Percentiles rank a stretch among this genome's conserved stretches.
phyloP scores from a whole-genome alignment of 371 early-diverging fungal species.

The Mortierella polycephala region DNA sequence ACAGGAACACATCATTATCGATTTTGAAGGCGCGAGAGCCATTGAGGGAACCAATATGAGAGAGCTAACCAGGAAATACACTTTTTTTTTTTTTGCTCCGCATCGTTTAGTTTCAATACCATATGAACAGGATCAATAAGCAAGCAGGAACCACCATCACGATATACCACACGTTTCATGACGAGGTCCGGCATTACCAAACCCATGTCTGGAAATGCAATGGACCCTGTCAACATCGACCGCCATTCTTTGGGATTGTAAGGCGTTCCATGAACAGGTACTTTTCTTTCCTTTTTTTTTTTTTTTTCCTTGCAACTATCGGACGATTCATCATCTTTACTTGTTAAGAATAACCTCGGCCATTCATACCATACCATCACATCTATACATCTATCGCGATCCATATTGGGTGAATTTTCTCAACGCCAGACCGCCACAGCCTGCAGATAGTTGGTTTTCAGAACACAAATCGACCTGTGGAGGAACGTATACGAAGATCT shows the following conservation, averaged over 20 bases:
- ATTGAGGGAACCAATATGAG: no score
- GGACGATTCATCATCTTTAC: no score
- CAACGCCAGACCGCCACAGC: constrained; percentile 65
- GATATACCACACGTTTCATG: constrained; percentile 71
- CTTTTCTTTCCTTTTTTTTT: no score
- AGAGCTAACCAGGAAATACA: constrained; percentile 45
- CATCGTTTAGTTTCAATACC: constrained; percentile 42
- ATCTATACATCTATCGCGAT: no score
- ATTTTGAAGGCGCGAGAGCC: no score
- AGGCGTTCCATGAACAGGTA: constrained; percentile 73
- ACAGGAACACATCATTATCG: no score
- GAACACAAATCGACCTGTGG: constrained; percentile 70
- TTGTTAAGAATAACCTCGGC: neutral
- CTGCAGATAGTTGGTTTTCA: constrained; percentile 72
- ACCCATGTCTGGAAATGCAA: constrained; percentile 76
- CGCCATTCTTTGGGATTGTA: constrained; percentile 73
- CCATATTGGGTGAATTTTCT: no score
- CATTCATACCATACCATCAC: no score
- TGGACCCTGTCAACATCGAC: constrained; percentile 65
- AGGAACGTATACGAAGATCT: constrained; percentile 68
- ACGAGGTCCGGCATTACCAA: constrained; percentile 71
- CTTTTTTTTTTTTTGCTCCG: constrained; percentile 18
- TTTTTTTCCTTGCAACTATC: no score
- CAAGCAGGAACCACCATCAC: constrained; percentile 65
- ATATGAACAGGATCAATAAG: constrained; percentile 66